Conservation (phyloP, 192 early-diverging fungal genomes). For the Chytriomyces confervae region DNA sequence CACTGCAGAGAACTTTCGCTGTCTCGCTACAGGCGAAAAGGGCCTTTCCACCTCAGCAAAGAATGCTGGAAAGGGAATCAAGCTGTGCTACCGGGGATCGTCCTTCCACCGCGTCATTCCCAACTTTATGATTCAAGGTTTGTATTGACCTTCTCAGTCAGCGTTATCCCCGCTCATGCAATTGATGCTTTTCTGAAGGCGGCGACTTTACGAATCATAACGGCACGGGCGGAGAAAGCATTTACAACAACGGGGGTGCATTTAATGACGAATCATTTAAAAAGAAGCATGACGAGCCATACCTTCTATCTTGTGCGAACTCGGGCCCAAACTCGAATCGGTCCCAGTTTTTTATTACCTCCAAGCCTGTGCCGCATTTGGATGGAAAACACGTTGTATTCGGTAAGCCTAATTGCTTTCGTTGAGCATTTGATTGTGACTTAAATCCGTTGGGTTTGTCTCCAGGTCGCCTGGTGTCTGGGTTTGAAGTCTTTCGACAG, state of each 20-base stretch:
- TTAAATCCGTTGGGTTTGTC: neutral
- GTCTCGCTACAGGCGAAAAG: slow-evolving; percentile 88
- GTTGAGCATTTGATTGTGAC: neutral
- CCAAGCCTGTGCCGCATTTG: slow-evolving; percentile 75
- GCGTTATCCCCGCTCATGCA: no score
- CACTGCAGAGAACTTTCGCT: slow-evolving; percentile 82
- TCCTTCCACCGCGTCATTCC: slow-evolving; percentile 76
- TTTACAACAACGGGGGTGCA: slow-evolving; percentile 72
- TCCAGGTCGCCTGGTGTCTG: slow-evolving; percentile 66
- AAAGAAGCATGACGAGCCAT: slow-evolving; percentile 51
- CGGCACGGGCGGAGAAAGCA: slow-evolving; percentile 74
- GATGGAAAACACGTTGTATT: slow-evolving; percentile 73
- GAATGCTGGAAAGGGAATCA: slow-evolving; percentile 51
- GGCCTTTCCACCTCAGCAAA: slow-evolving; percentile 56
- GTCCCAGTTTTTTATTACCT: slow-evolving; percentile 92
- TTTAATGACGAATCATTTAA: slow-evolving; percentile 71
- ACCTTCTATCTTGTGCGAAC: slow-evolving; percentile 87
- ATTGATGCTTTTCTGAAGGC: slow-evolving; percentile 23
- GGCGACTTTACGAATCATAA: slow-evolving; percentile 66
- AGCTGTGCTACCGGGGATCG: slow-evolving; percentile 81
- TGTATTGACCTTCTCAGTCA: neutral
- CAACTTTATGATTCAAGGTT: slow-evolving; percentile 90
- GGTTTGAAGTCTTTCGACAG: slow-evolving; percentile 74
- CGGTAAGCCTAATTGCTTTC: slow-evolving; percentile 39
- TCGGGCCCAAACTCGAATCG: slow-evolving; percentile 76